Conservation (phyloP, 2,329 filamentous ascomycete genomes). For the Leptodontidium sp. region DNA sequence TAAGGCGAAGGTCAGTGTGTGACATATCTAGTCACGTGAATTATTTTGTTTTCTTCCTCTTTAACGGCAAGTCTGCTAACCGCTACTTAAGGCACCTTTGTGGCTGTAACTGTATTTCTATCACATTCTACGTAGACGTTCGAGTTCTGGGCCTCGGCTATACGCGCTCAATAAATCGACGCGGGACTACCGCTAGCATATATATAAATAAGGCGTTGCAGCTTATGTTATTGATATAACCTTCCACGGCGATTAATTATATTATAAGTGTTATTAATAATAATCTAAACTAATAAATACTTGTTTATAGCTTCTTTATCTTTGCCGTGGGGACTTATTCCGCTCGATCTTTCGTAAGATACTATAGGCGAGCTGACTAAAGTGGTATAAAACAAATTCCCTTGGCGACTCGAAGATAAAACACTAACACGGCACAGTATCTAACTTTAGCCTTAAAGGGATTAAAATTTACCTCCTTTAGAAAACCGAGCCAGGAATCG, state of each 20-base stretch:
- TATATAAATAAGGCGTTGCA: neutral
- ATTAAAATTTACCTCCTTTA: neutral
- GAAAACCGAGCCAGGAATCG: neutral
- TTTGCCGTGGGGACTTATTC: neutral
- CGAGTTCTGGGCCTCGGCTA: neutral
- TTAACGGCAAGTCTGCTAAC: neutral
- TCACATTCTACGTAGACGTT: constrained; percentile 1
- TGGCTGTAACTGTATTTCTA: neutral
- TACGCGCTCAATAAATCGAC: neutral
- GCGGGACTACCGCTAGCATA: neutral
- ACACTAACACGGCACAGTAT: constrained; percentile 4
- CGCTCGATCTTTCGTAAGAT: neutral
- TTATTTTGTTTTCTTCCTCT: neutral
- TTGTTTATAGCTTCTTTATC: neutral
- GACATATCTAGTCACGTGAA: neutral
- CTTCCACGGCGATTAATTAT: neutral
- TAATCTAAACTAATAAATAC: neutral
- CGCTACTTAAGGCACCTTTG: neutral
- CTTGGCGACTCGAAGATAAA: constrained; percentile 1
- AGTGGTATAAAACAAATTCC: neutral
- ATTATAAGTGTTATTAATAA: neutral
- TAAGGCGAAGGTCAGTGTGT: constrained; percentile 8
- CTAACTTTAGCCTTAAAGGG: neutral
- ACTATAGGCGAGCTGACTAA: neutral
- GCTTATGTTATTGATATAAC: neutral